These are phyloP conservation scores for Capronia americana DNA, from an alignment of 2,329 filamentous ascomycete genomes.

Conservation along the genomic window DNA sequence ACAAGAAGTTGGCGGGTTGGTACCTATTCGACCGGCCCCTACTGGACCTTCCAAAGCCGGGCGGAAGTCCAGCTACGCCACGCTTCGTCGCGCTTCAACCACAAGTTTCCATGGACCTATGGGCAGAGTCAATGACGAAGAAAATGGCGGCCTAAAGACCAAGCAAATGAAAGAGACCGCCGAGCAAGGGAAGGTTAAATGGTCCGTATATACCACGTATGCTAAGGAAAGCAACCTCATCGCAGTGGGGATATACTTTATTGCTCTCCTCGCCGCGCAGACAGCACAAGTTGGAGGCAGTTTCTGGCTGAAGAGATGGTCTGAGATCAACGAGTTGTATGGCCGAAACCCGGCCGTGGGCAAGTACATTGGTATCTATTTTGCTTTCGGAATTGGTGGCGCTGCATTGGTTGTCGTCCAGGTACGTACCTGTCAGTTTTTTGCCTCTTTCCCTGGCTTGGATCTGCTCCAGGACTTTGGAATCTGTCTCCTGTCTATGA, in stretches of 20 bases:
- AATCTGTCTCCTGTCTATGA: background rate
- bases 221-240: constrained; percentile 90
- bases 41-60: constrained; percentile 53
- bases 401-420: constrained; percentile 86
- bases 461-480: background rate
- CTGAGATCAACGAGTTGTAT: constrained; percentile 73
- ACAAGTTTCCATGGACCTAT: constrained; percentile 87
- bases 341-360: constrained; percentile 77
- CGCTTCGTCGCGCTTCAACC: constrained; percentile 86
- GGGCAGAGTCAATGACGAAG: constrained; percentile 83
- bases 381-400: constrained; percentile 88
- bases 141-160: constrained; percentile 68
- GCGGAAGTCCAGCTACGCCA: constrained; percentile 72
- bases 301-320: constrained; percentile 94
- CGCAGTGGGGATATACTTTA: constrained; percentile 80
- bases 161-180: constrained; percentile 85
- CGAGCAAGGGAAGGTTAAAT: constrained; percentile 98
- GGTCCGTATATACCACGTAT: constrained; percentile 92
- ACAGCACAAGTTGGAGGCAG: constrained; percentile 81
- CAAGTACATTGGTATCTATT: constrained; percentile 94
- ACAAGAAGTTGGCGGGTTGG: constrained; percentile 76
- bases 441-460: constrained; percentile 1
- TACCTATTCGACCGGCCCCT: constrained; percentile 69
- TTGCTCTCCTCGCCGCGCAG: constrained; percentile 79
- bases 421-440: constrained; percentile 35